phyloP scores from a whole-genome alignment of 371 early-diverging fungal genomes.

The Fennellomyces sp. region DNA sequence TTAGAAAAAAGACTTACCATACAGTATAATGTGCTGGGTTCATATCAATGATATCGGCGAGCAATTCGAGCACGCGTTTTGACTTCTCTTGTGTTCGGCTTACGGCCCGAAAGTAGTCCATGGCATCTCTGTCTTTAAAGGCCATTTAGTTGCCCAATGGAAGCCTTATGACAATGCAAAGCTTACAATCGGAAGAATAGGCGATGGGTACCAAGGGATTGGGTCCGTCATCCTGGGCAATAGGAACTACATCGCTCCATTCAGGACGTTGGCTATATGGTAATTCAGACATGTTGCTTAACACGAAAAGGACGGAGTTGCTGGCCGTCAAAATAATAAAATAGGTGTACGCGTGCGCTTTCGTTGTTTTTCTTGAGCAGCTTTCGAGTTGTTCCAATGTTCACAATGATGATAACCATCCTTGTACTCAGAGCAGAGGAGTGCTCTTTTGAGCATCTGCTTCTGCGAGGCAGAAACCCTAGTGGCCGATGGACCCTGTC shows the following conservation, averaged over 20 bases:
- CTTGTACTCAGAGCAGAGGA: conserved; percentile 13
- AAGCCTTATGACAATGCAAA: not conserved
- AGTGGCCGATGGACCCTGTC: conserved; percentile 3
- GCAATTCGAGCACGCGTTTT: conserved; percentile 80
- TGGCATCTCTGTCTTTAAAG: conserved; percentile 71
- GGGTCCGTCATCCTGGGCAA: conserved; percentile 88
- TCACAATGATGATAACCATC: conserved; percentile 14
- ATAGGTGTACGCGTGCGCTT: not conserved
- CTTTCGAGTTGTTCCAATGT: not conserved
- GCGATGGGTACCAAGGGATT: conserved; percentile 90
- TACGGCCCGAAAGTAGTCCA: conserved; percentile 92
- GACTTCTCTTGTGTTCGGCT: conserved; percentile 69
- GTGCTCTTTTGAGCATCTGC: conserved; percentile 2
- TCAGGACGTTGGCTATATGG: conserved; percentile 42
- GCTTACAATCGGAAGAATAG: conserved; percentile 81
- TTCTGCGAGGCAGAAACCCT: conserved; percentile 11
- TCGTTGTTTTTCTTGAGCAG: not conserved
- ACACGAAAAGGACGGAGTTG: no score
- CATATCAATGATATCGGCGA: conserved; percentile 75
- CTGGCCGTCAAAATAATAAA: no score
- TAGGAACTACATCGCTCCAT: conserved; percentile 85
- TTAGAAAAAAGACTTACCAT: conserved; percentile 63
- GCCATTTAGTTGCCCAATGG: not conserved
- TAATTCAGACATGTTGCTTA: not conserved
- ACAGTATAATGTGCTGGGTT: conserved; percentile 96